Evolutionary conservation across 768 basidiomycete species (phyloP).

Genomic region (Tricholoma hemisulphureum): DNA sequence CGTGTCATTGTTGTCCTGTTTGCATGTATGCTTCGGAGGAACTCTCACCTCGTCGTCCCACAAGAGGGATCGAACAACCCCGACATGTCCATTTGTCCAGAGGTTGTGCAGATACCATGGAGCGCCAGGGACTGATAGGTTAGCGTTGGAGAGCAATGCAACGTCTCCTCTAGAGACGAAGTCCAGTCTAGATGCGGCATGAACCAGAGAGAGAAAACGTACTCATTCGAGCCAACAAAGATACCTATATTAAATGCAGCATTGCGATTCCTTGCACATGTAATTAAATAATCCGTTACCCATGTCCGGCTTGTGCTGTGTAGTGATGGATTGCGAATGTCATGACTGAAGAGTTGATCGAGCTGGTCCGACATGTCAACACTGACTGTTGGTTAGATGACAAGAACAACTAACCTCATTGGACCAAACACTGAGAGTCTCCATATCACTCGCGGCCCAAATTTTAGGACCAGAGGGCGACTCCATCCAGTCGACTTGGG

Average conservation of each 20-base stretch:
- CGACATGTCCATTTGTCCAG: conserved; percentile 56
- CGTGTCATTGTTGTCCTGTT: neutral
- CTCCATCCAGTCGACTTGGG: conserved; percentile 70
- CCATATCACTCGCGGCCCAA: conserved; percentile 95
- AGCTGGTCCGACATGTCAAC: conserved; percentile 40
- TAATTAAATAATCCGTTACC: conserved; percentile 79
- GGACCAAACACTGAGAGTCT: conserved; percentile 86
- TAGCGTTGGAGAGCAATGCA: conserved; percentile 48
- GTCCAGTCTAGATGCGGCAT: neutral
- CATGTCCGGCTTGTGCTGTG: conserved; percentile 58
- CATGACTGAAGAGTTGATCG: conserved; percentile 52
- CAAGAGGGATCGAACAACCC: conserved; percentile 53
- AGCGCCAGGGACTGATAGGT: conserved; percentile 34
- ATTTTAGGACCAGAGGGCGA: conserved; percentile 38
- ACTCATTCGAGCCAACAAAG: conserved; percentile 78
- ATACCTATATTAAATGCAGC: conserved; percentile 43
- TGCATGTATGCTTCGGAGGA: neutral
- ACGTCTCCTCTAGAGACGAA: conserved; percentile 49
- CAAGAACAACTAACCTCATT: conserved; percentile 48
- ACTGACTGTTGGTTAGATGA: neutral
- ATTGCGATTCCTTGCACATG: conserved; percentile 39
- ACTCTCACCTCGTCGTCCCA: conserved; percentile 53
- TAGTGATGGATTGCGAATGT: conserved; percentile 65
- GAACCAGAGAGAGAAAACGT: conserved; percentile 19
- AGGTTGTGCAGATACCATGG: conserved; percentile 51